Base-by-base conservation (phyloP, 495 filamentous ascomycete species). In the Poronia punctata region DNA sequence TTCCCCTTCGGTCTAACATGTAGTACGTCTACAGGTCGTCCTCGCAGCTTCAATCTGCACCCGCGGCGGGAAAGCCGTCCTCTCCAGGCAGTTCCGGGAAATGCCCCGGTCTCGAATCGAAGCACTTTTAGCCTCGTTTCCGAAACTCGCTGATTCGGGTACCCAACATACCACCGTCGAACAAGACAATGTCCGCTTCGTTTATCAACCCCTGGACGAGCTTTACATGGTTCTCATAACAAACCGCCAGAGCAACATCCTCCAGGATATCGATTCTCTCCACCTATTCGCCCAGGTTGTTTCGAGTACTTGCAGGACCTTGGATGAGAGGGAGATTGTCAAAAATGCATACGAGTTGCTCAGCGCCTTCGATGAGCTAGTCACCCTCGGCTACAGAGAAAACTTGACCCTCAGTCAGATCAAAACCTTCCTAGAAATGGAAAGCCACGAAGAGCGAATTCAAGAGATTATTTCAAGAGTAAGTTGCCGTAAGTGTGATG, bases 171-270 rank as follows among this genome's bases (percentile, higher is more conserved):
- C 92, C 6, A 98, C 86, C 10, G 88, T 95, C 37, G 92, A 98
- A 64, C 90, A 95, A 61, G 92, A 98, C 71, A 96, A 95, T 74
- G 92, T 98, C 51, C 92, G 92, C 61, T 98, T 95, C 59, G 92
- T 97, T 36, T 98, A 98, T 71, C 92, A 98, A 64, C 92, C 93
- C 44, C 75, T 98, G 38, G 93, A 98, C 65, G 93, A 97, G 70
- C 79, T 98, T 45, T 98, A 97, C 75, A 95, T 98, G 77, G 89
- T 98, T 38, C 81, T 98, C 46, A 97, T 98, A 64, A 98, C 93
- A 68, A 97, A 97, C 72, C 86, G 87, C 43, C 90, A 97, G 75
- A 95, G 88, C 53, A 98, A 98, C 69, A 98, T 97, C 50, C 76
- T 98, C 21, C 92, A 98, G 68, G 92, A 98, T 58, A 98, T 98